Evolutionary conservation across 352 stramenopile species (phyloP).

Genomic region (Globisporangium barbulae): DNA sequence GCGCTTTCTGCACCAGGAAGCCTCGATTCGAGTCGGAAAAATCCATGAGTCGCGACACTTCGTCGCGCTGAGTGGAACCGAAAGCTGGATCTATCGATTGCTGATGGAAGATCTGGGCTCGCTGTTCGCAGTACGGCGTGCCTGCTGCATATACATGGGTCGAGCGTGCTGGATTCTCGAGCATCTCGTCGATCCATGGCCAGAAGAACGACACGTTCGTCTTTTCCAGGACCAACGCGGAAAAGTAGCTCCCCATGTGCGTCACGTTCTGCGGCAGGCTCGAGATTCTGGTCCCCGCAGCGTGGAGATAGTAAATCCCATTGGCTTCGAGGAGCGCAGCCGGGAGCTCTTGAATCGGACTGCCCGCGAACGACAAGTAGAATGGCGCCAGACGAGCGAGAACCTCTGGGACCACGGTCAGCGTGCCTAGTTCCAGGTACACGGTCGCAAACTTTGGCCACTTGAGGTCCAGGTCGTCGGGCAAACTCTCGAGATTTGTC

Average conservation of each 20-base stretch:
- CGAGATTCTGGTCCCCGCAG: not conserved
- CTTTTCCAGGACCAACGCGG: not conserved
- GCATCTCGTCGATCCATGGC: constrained; percentile 4
- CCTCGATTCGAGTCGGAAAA: constrained; percentile 2
- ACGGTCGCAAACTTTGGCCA: not conserved
- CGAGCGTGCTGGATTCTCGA: not conserved
- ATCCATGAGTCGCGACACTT: not conserved
- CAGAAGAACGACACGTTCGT: constrained; percentile 7
- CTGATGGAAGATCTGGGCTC: not conserved
- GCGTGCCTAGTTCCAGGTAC: constrained; percentile 3
- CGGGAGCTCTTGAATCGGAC: constrained; percentile 2
- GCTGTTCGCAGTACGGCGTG: not conserved
- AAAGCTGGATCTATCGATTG: not conserved
- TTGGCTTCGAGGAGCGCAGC: not conserved
- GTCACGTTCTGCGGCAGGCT: constrained; percentile 1
- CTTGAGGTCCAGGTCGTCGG: constrained; percentile 5
- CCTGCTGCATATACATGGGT: not conserved
- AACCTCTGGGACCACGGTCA: not conserved
- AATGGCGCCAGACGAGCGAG: not conserved
- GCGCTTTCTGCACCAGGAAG: constrained; percentile 9
- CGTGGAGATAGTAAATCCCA: not conserved
- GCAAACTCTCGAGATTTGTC: constrained; percentile 5
- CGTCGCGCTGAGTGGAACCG: not conserved
- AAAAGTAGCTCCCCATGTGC: not conserved
- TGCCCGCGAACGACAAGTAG: not conserved